Base-by-base conservation (phyloP, 1,284 basidiomycete species). In the Coniferiporia sulphurascens region DNA sequence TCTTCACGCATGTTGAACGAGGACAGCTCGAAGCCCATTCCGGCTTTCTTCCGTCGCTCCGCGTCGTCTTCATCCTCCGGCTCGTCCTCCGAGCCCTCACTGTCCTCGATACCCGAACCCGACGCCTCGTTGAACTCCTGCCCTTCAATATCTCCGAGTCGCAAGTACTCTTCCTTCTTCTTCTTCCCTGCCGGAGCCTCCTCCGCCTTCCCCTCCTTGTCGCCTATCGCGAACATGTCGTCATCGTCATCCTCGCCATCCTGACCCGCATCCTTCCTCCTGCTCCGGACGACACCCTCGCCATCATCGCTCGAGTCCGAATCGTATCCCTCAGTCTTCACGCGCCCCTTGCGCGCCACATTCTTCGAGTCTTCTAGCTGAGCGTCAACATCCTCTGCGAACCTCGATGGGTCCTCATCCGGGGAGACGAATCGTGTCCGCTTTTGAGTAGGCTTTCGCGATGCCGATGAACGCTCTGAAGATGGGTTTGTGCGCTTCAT, bases 1-100 rank as follows among this genome's bases (percentile, higher is more conserved):
- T 99, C 97, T 65, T 91, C 89, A 65, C 95, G 91, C 97, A 99
- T 98, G 73, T 99, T 98, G 83, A 99, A 99, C 35, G 91, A 90
- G 7, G 93, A 95, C 12, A 98, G 71, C 68, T 95, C 91, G 72
- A 79, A 94, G 1, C 95, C 97, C 95, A 97, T 96, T 22, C 91
- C 92, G 34, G 81, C 85, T 70, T 91, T 92, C 74, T 83, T 85
- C 70, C 80, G 74, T 67, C 86, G 79, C 70, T 83, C 79, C 19
- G 80, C 81, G 56, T 91, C 91, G 68, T 93, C 91, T 67, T 94
- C 90, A 66, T 91, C 89, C 65, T 85, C 87, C 0, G 83, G 84
- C 0, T 77, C 78, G 1, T 77, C 79, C n/a, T 76, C 79, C 0
- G 73, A 73, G 8, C 74, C 78, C n/a, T 72, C 76, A 12, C 71